phyloP scores from a whole-genome alignment of 768 basidiomycete species.

The Macrolepiota fuliginosa region DNA sequence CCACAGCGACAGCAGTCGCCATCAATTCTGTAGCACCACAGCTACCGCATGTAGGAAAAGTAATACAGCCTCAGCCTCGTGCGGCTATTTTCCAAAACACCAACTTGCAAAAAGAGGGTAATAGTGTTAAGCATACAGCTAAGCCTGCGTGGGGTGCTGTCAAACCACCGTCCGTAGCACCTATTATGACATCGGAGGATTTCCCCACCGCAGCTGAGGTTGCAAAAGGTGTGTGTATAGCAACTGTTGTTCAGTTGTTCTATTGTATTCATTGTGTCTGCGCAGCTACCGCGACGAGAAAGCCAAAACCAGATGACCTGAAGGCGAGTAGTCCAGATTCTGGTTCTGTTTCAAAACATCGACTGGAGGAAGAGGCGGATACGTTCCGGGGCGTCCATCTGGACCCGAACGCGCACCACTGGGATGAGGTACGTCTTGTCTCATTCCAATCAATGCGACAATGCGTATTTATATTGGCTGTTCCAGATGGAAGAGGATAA shows the following conservation, averaged over 20 bases:
- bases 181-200: slow-evolving; percentile 55
- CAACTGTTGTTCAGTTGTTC: neutral
- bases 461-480: slow-evolving; percentile 9
- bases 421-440: slow-evolving; percentile 85
- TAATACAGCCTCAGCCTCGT: slow-evolving; percentile 67
- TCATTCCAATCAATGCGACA: slow-evolving; percentile 7
- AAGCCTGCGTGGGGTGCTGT: slow-evolving; percentile 78
- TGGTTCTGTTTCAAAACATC: slow-evolving; percentile 47
- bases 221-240: slow-evolving; percentile 61
- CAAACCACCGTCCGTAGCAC: slow-evolving; percentile 36
- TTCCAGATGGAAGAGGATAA: slow-evolving; percentile 87
- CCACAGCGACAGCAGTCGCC: slow-evolving; percentile 30
- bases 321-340: slow-evolving; percentile 45
- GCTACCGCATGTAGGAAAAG: slow-evolving; percentile 57
- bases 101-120: slow-evolving; percentile 32
- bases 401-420: slow-evolving; percentile 92
- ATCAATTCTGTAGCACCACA: slow-evolving; percentile 40
- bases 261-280: slow-evolving; percentile 8
- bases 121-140: slow-evolving; percentile 26
- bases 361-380: slow-evolving; percentile 80
- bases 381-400: slow-evolving; percentile 93
- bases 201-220: slow-evolving; percentile 98
- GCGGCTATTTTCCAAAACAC: slow-evolving; percentile 29
- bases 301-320: slow-evolving; percentile 34
- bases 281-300: slow-evolving; percentile 30